phyloP scores from a whole-genome alignment of 192 early-diverging fungal species.

The Backusella luteola region DNA sequence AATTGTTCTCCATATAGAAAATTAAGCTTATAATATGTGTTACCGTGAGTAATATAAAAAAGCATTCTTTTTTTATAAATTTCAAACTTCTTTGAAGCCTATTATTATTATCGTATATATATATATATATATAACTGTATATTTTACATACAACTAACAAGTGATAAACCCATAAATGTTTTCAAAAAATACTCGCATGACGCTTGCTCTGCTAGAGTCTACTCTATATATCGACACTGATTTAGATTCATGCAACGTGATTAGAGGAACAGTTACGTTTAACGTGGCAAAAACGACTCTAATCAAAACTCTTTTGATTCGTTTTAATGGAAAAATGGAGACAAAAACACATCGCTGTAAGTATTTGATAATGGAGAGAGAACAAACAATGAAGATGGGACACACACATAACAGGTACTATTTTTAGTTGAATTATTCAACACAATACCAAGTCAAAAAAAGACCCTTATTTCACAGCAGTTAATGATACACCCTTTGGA shows the following conservation, averaged over 20 bases:
- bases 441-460: neutral
- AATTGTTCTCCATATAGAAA: no score
- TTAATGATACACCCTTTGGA: neutral
- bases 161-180: neutral
- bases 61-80: no score
- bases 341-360: neutral
- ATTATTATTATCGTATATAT: no score
- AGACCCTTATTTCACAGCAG: neutral
- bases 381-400: neutral
- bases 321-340: neutral
- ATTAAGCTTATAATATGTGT: no score
- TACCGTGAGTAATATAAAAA: no score
- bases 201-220: neutral
- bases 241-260: neutral
- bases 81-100: no score
- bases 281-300: neutral
- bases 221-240: neutral
- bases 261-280: conserved; percentile 1
- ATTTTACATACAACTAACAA: no score
- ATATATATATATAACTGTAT: no score
- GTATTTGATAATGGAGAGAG: neutral
- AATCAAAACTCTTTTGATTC: neutral
- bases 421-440: neutral
- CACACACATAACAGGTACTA: neutral
- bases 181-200: neutral